Evolutionary conservation across 2,329 filamentous ascomycete species (phyloP).

Genomic region (Colletotrichum incanum): DNA sequence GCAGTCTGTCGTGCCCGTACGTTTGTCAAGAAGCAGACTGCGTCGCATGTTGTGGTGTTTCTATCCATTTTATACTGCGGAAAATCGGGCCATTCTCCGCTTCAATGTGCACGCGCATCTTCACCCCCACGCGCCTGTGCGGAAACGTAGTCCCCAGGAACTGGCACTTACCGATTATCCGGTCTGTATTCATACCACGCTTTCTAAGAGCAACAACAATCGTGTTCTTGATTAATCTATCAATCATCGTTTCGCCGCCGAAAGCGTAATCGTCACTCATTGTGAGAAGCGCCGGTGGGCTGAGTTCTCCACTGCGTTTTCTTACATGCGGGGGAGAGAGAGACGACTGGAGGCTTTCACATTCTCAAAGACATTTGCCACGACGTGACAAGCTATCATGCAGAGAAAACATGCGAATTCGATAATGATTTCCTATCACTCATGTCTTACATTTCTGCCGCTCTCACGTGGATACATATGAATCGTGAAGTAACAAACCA

Average conservation of each 20-base stretch:
- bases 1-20: neutral
- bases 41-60: constrained; percentile 1
- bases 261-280: neutral
- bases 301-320: neutral
- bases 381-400: no score
- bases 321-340: neutral
- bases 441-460: no score
- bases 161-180: neutral
- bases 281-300: neutral
- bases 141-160: neutral
- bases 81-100: constrained; percentile 19
- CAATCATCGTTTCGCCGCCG: neutral
- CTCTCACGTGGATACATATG: neutral
- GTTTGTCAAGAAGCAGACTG: neutral
- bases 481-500: no score
- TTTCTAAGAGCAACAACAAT: neutral
- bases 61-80: constrained; percentile 12
- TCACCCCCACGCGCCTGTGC: neutral
- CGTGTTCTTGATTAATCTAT: neutral
- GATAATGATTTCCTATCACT: neutral
- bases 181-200: no score
- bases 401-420: neutral
- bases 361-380: no score
- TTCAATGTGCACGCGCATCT: neutral
- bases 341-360: no score